phyloP scores from a whole-genome alignment of 2,329 filamentous ascomycete species.

The Exophiala phaeomuriformis region DNA sequence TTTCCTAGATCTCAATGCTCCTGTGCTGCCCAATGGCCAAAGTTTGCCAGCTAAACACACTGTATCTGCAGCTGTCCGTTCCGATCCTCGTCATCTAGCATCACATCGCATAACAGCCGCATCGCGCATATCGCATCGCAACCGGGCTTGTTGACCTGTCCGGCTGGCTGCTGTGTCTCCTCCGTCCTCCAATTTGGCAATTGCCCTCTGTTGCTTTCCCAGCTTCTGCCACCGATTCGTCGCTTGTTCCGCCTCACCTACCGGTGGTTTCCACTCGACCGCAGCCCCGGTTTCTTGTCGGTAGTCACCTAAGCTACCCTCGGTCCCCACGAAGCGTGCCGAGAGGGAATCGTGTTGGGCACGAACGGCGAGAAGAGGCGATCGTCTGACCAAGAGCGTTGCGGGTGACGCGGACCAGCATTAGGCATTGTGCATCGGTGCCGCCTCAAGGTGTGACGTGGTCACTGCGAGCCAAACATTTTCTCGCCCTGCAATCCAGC shows the following conservation, averaged over 20 bases:
- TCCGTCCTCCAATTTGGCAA: background rate
- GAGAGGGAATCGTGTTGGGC: conserved; percentile 22
- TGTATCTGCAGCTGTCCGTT: conserved; percentile 22
- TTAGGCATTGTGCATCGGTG: conserved; percentile 22
- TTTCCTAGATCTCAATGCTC: conserved; percentile 11
- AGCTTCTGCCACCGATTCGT: conserved; percentile 11
- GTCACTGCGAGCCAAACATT: conserved; percentile 35
- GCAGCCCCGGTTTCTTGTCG: background rate
- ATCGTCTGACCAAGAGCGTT: conserved; percentile 21
- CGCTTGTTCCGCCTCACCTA: conserved; percentile 19
- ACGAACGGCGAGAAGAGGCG: conserved; percentile 18
- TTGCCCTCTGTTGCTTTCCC: background rate
- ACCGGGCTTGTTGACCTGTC: conserved; percentile 3
- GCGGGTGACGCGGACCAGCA: conserved; percentile 25
- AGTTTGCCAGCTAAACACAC: background rate
- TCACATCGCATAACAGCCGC: conserved; percentile 3
- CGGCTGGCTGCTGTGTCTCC: background rate
- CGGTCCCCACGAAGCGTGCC: conserved; percentile 10
- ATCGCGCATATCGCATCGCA: conserved; percentile 4
- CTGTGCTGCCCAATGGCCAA: background rate
- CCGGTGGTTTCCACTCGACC: conserved; percentile 6
- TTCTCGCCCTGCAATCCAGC: conserved; percentile 33
- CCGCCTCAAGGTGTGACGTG: conserved; percentile 36
- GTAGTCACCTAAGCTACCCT: background rate
- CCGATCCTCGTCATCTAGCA: conserved; percentile 17